phyloP scores from a whole-genome alignment of 306 rosid genomes.

The Castanea crenata region DNA sequence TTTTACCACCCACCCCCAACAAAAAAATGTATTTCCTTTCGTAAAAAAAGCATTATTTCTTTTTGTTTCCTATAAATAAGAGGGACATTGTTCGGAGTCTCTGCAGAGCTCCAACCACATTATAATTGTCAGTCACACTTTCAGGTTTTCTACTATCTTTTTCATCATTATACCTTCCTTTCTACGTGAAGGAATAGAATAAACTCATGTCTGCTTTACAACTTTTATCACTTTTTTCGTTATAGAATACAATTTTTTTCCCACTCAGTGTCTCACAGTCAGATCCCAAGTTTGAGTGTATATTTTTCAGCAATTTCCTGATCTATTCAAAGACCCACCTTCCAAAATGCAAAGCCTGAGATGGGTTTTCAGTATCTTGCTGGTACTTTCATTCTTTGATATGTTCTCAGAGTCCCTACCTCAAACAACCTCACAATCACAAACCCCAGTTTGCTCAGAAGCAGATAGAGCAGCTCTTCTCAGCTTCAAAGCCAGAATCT shows the following conservation, averaged over 20 bases:
- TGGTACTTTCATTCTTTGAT: constrained; percentile 27
- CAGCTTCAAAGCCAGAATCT: constrained; percentile 67
- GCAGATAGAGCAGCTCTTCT: constrained; percentile 85
- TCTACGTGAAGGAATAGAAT: constrained; percentile 64
- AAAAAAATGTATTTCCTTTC: constrained; percentile 9
- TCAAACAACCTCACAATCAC: constrained; percentile 5
- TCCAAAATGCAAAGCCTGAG: constrained; percentile 59
- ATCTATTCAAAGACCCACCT: constrained; percentile 43
- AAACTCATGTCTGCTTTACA: constrained; percentile 34
- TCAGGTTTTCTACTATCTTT: constrained; percentile 19
- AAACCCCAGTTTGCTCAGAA: constrained; percentile 56
- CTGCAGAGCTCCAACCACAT: constrained; percentile 39
- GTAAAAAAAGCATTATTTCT: constrained; percentile 5
- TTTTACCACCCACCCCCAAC: constrained; percentile 5
- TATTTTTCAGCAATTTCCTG: constrained; percentile 12
- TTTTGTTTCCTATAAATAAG: constrained; percentile 49
- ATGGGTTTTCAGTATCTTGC: constrained; percentile 47
- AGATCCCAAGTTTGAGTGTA: constrained; percentile 40
- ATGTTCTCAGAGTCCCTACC: constrained; percentile 33
- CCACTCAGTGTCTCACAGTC: constrained; percentile 33
- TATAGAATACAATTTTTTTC: constrained; percentile 20
- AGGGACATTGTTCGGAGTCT: constrained; percentile 26
- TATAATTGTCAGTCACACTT: constrained; percentile 36
- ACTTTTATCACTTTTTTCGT: constrained; percentile 42
- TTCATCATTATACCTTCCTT: constrained; percentile 70